phyloP scores from a whole-genome alignment of 2,329 filamentous ascomycete species.

The Colletotrichum abscissum region DNA sequence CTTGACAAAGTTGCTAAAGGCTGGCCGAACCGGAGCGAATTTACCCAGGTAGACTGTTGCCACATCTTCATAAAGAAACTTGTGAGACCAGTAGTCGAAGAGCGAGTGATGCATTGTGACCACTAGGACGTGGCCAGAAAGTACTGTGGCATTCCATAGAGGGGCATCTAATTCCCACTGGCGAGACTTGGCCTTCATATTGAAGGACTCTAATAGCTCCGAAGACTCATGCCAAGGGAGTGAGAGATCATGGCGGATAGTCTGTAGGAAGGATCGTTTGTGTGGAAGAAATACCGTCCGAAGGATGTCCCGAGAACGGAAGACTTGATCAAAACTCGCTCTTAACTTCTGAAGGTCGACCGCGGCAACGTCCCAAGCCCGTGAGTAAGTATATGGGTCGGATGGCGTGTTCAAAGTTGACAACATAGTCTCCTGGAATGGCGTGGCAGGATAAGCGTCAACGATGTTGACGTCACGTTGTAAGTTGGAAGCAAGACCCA shows the following conservation, averaged over 20 bases:
- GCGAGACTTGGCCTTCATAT: no score
- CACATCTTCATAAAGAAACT: conserved; percentile 43
- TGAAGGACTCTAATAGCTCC: not conserved
- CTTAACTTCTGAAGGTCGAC: conserved; percentile 31
- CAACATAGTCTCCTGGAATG: conserved; percentile 39
- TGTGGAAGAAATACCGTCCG: conserved; percentile 35
- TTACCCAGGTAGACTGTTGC: conserved; percentile 2
- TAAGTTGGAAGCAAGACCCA: not conserved
- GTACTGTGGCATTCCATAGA: not conserved
- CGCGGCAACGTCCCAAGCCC: conserved; percentile 30
- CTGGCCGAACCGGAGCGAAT: not conserved
- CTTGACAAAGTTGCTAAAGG: conserved; percentile 26
- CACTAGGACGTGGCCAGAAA: conserved; percentile 32
- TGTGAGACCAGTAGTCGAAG: conserved; percentile 47
- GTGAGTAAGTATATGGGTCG: conserved; percentile 36
- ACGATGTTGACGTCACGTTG: not conserved
- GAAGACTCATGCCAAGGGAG: conserved; percentile 1
- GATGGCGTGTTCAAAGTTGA: conserved; percentile 13
- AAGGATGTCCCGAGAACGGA: conserved; percentile 32
- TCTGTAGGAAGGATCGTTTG: not conserved
- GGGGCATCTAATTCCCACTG: not conserved
- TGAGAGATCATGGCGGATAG: not conserved
- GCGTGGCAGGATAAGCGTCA: conserved; percentile 40
- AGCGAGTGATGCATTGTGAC: conserved; percentile 47
- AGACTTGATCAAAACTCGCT: conserved; percentile 30